Conservation (phyloP, 2,329 filamentous ascomycete species). For the Shiraia bambusicola region DNA sequence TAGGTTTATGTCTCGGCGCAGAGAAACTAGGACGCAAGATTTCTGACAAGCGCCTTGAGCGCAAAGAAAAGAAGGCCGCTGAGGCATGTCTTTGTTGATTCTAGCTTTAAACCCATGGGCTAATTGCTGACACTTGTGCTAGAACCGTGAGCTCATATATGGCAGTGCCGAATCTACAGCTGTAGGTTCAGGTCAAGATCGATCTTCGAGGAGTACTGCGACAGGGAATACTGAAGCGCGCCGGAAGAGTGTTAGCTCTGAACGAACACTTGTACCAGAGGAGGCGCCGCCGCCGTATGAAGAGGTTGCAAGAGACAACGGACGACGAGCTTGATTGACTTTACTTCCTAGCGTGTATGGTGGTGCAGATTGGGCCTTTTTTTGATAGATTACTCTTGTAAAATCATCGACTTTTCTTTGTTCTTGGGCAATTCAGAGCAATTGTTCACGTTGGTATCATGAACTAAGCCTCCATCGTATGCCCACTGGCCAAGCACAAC, state of each 20-base stretch:
- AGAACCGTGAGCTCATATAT: conserved; percentile 18
- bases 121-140: not conserved
- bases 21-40: conserved; percentile 24
- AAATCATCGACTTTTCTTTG: too few relatives aligned
- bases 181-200: conserved; percentile 7
- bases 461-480: too few relatives aligned
- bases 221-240: conserved; percentile 5
- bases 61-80: conserved; percentile 26
- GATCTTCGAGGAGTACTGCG: conserved; percentile 5
- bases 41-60: conserved; percentile 23
- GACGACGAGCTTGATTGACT: not conserved
- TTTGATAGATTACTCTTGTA: too few relatives aligned
- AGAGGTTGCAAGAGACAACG: conserved; percentile 9
- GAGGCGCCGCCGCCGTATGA: conserved; percentile 19
- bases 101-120: not conserved
- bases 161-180: conserved; percentile 9
- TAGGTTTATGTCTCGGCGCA: conserved; percentile 22
- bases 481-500: too few relatives aligned
- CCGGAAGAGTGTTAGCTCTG: conserved; percentile 16
- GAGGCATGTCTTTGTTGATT: conserved; percentile 8
- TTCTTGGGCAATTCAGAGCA: too few relatives aligned
- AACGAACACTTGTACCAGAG: conserved; percentile 10
- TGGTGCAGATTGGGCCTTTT: not conserved
- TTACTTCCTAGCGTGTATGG: too few relatives aligned
- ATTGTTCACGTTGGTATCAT: too few relatives aligned